A percentile compares a stretch with the other conserved stretches of the same genome.
These are phyloP conservation scores for Dipteronia dyeriana DNA, from an alignment of 345 rosid genomes.

Conservation along the genomic window DNA sequence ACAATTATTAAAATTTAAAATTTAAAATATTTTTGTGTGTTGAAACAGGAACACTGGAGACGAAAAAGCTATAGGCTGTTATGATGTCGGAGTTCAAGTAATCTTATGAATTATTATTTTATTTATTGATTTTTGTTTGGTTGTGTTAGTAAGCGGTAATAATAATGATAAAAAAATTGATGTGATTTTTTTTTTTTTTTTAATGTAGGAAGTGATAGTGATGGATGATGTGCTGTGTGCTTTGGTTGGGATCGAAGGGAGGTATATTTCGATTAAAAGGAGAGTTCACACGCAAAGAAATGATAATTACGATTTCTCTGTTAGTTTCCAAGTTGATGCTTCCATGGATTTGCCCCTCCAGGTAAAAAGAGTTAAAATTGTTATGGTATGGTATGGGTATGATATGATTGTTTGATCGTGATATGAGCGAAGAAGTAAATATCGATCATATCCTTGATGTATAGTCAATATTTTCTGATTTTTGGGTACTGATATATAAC, in stretches of 20 bases:
- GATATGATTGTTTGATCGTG: not conserved
- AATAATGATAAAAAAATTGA: not conserved
- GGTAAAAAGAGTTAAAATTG: conserved; percentile 34
- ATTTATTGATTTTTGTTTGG: not conserved
- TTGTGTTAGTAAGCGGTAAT: not conserved
- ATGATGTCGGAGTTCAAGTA: conserved; percentile 79
- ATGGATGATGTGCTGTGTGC: conserved; percentile 89
- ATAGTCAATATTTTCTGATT: not conserved
- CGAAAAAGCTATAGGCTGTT: conserved; percentile 75
- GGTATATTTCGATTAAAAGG: conserved; percentile 73
- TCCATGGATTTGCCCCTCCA: conserved; percentile 94
- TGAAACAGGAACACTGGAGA: conserved; percentile 52
- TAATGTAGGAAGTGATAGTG: conserved; percentile 79
- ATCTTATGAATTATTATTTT: not conserved
- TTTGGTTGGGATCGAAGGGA: conserved; percentile 94
- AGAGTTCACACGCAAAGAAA: conserved; percentile 51
- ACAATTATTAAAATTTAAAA: not conserved
- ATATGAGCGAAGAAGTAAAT: not conserved
- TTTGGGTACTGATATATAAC: too few relatives aligned
- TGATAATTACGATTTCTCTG: conserved; percentile 20
- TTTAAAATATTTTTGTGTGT: not conserved
- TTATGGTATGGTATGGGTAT: too few relatives aligned
- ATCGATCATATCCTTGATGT: not conserved
- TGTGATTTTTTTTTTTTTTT: too few relatives aligned
- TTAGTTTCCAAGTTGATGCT: conserved; percentile 77